Conservation (phyloP, 2,329 filamentous ascomycete genomes). For the Monilinia fructicola region DNA sequence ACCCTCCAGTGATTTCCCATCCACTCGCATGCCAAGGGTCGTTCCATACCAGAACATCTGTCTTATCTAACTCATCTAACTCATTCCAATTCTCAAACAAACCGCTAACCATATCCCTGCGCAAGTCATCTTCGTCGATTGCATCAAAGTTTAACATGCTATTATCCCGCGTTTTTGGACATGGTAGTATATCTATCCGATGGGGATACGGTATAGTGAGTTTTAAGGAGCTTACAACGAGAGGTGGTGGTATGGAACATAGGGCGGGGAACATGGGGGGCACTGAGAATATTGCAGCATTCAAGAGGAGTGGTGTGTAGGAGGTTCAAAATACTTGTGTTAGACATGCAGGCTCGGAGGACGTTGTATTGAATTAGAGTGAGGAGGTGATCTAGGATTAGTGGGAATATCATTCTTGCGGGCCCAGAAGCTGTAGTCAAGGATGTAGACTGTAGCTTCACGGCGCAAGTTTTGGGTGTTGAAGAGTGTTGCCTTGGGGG, state of each 20-base stretch:
- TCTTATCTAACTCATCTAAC: conserved; percentile 38
- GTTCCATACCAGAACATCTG: conserved; percentile 47
- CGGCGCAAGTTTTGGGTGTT: too few relatives aligned
- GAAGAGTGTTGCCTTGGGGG: background rate
- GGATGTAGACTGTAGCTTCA: background rate
- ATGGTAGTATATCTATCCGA: conserved; percentile 48
- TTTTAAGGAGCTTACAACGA: conserved; percentile 44
- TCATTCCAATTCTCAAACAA: conserved; percentile 48
- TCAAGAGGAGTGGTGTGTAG: conserved; percentile 36
- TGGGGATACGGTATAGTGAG: conserved; percentile 43
- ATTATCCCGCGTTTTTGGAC: conserved; percentile 43
- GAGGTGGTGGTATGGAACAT: conserved; percentile 40
- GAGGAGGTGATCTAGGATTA: conserved; percentile 1
- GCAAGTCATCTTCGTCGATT: conserved; percentile 48
- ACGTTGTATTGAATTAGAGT: conserved; percentile 40
- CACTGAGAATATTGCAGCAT: conserved; percentile 41
- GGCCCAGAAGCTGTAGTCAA: background rate
- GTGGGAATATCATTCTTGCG: background rate
- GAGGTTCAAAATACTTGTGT: conserved; percentile 42
- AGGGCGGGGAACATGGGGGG: conserved; percentile 38
- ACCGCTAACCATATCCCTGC: conserved; percentile 46
- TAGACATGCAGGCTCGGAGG: conserved; percentile 43
- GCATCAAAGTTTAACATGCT: conserved; percentile 42
- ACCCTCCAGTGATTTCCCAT: conserved; percentile 47
- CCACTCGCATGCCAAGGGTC: conserved; percentile 44